Evolutionary conservation across 345 rosid species (phyloP).

Genomic region (Populus nigra): DNA sequence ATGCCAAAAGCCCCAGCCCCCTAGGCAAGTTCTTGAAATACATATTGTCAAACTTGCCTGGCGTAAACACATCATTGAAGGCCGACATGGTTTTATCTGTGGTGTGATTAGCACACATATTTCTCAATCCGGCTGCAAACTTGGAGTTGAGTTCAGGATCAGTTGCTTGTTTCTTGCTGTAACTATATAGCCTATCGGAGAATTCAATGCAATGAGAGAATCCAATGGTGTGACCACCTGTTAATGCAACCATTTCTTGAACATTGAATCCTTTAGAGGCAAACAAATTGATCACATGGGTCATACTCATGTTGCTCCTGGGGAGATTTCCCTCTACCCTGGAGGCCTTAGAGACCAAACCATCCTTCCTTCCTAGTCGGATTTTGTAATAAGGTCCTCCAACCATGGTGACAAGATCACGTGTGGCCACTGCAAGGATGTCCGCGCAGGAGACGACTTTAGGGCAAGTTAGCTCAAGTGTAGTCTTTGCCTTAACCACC

Average conservation of each 20-base stretch:
- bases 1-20: constrained; percentile 55
- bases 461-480: constrained; percentile 71
- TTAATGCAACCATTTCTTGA: constrained; percentile 60
- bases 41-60: constrained; percentile 79
- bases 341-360: constrained; percentile 40
- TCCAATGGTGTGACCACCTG: constrained; percentile 74
- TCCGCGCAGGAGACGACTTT: constrained; percentile 63
- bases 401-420: constrained; percentile 60
- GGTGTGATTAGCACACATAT: constrained; percentile 49
- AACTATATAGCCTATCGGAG: constrained; percentile 43
- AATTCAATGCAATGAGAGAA: constrained; percentile 77
- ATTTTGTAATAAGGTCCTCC: constrained; percentile 60
- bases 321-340: constrained; percentile 43
- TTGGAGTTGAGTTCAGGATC: constrained; percentile 38
- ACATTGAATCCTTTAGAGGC: constrained; percentile 32
- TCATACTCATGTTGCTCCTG: constrained; percentile 32
- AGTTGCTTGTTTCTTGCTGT: constrained; percentile 24
- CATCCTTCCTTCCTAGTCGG: constrained; percentile 57
- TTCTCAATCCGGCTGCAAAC: constrained; percentile 45
- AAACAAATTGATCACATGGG: constrained; percentile 41
- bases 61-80: constrained; percentile 62
- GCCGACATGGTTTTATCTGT: constrained; percentile 49
- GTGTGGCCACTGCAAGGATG: constrained; percentile 56
- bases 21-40: constrained; percentile 52
- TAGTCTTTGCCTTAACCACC: constrained; percentile 51